Percentiles rank a stretch among this genome's conserved stretches.
phyloP scores from a whole-genome alignment of 495 filamentous ascomycete species.

The Hamigera avellanea region DNA sequence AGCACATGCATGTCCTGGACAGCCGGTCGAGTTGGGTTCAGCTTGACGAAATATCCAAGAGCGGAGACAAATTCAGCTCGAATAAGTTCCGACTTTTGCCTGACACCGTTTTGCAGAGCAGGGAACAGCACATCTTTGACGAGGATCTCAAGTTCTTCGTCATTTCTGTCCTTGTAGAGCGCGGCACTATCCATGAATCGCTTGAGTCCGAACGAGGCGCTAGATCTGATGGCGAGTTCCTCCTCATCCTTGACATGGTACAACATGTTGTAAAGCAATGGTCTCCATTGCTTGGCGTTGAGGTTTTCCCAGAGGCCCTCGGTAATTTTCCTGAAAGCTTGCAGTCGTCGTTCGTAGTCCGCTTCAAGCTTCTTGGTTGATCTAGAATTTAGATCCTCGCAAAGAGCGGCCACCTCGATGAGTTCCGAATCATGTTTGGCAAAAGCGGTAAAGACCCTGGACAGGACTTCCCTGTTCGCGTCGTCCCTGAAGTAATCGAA shows the following conservation, averaged over 20 bases:
- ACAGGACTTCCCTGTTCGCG: conserved; percentile 56
- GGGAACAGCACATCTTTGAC: conserved; percentile 57
- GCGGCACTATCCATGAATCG: conserved; percentile 60
- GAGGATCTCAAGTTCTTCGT: conserved; percentile 37
- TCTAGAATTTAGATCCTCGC: conserved; percentile 70
- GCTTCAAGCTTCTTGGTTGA: conserved; percentile 56
- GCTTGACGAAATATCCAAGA: conserved; percentile 63
- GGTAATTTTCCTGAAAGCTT: conserved; percentile 66
- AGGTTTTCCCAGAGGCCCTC: conserved; percentile 39
- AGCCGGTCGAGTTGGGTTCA: conserved; percentile 53
- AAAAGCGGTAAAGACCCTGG: conserved; percentile 58
- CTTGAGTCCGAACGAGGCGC: conserved; percentile 68
- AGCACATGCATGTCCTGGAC: conserved; percentile 67
- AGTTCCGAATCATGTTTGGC: conserved; percentile 49
- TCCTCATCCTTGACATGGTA: conserved; percentile 80
- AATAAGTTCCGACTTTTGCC: conserved; percentile 70
- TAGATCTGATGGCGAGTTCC: conserved; percentile 76
- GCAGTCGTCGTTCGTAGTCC: conserved; percentile 70
- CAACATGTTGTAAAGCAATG: conserved; percentile 82
- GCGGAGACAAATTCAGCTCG: conserved; percentile 68
- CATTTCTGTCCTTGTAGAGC: conserved; percentile 18
- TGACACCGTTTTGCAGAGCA: conserved; percentile 59
- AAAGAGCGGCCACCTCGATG: conserved; percentile 55
- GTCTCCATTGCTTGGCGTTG: conserved; percentile 72
- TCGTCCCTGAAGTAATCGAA: conserved; percentile 83